A percentile compares a stretch with the other conserved stretches of the same genome.
These are phyloP conservation scores for Cladophialophora chaetospira DNA, from an alignment of 2,329 filamentous ascomycete species.

Conservation along the genomic window DNA sequence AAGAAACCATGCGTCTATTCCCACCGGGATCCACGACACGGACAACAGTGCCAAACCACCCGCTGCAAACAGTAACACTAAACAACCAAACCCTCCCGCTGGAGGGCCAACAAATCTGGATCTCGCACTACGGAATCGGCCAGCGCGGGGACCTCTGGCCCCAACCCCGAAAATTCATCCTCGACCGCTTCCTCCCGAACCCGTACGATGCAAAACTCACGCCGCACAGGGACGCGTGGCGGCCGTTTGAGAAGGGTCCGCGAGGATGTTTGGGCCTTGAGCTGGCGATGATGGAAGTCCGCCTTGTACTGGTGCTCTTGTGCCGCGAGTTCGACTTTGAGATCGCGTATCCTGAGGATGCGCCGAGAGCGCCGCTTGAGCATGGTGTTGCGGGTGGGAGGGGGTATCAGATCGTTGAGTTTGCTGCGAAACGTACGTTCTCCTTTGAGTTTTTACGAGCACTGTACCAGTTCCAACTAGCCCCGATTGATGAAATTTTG, in stretches of 20 bases:
- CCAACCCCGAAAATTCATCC: conserved; percentile 36
- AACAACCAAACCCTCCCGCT: conserved; percentile 26
- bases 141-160: conserved; percentile 27
- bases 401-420: conserved; percentile 16
- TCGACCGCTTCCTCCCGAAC: conserved; percentile 41
- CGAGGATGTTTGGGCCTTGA: conserved; percentile 51
- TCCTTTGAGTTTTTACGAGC: too few species aligned
- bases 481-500: too few species aligned
- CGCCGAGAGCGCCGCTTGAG: not conserved
- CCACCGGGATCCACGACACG: conserved; percentile 41
- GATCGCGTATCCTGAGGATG: not conserved
- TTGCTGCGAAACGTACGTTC: conserved; percentile 14
- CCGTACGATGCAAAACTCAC: conserved; percentile 9
- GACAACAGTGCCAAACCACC: conserved; percentile 9
- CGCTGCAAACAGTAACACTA: conserved; percentile 8
- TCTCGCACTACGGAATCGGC: conserved; percentile 29
- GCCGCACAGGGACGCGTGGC: conserved; percentile 46
- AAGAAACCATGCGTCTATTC: conserved; percentile 58
- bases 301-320: conserved; percentile 31
- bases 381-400: conserved; percentile 12
- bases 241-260: conserved; percentile 53
- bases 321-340: conserved; percentile 5
- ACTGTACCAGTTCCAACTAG: too few species aligned
- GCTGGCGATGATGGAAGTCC: conserved; percentile 33
- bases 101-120: conserved; percentile 21